Base-by-base conservation (phyloP, 805 yeast species). In the Barnettozyma californica region DNA sequence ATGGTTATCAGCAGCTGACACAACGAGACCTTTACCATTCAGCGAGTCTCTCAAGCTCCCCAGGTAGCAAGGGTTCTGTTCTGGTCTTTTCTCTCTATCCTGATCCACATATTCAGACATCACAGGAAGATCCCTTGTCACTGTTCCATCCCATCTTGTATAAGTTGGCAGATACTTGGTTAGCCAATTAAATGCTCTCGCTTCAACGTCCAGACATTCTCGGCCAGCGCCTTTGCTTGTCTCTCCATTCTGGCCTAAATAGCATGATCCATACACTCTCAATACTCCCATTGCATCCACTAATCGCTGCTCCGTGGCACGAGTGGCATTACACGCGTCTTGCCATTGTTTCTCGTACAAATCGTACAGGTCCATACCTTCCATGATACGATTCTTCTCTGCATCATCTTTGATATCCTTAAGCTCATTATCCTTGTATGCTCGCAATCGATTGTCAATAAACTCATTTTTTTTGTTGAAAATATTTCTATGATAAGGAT, bases 151-250 rank as follows among this genome's bases (percentile, higher is more conserved):
- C 69, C 70, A 71, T 45, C 74, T 52, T 45, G 64, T 69, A 57
- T 61, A 72, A 11, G 59, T 52, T 1, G 76, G 76, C 20, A 57
- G 56, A 27, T 59, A 55, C 46, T 59, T 56, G 7, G 70, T 57
- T 47, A 70, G 54, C 75, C 74, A 70, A n/a, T 66, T 71, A 53
- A 68, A 71, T 26, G 69, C 50, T 52, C 73, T 59, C 14, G 57
- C 50, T 53, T 72, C 75, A n/a, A 69, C 53, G 41, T 65, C 68
- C 25, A 53, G 53, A 53, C 72, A 69, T 16, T 50, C 46, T 14
- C 34, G 9, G 2, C 52, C 48, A 19, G 40, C 47, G 2, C 31
- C 14, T 11, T 33, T 20, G 20, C 29, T 13, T 38, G 48, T 44
- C 1, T 42, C 35, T 11, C 57, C 57, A 33, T 36, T 53, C 25